Evolutionary conservation across 2,329 filamentous ascomycete species (phyloP).

Genomic region (Fusarium sp.): DNA sequence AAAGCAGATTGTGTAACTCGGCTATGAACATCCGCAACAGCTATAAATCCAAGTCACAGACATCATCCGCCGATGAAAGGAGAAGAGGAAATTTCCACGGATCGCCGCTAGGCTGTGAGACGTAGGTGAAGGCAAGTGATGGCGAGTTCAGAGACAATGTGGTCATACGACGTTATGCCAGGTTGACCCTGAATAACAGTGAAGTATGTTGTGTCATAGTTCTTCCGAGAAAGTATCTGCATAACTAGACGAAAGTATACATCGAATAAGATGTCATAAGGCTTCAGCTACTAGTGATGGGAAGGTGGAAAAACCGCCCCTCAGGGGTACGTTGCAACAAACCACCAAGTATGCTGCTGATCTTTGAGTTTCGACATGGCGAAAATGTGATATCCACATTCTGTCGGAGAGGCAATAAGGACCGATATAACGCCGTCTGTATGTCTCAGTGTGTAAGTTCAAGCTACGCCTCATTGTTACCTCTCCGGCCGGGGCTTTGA

Average conservation of each 20-base stretch:
- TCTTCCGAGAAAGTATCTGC: constrained; percentile 44
- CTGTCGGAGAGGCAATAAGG: neutral
- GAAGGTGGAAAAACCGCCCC: neutral
- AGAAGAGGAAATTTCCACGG: constrained; percentile 52
- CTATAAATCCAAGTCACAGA: constrained; percentile 68
- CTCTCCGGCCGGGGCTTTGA: constrained; percentile 56
- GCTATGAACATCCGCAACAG: constrained; percentile 66
- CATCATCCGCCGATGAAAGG: constrained; percentile 61
- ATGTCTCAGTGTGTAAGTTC: constrained; percentile 63
- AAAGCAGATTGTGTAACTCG: constrained; percentile 69
- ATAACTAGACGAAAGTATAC: constrained; percentile 28
- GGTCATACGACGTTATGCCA: constrained; percentile 38
- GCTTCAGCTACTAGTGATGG: neutral
- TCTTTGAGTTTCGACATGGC: neutral
- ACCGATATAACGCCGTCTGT: neutral
- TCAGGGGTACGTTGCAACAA: neutral
- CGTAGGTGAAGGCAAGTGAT: constrained; percentile 55
- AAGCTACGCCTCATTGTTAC: constrained; percentile 67
- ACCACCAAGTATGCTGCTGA: neutral
- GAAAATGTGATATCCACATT: neutral
- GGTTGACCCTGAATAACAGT: constrained; percentile 56
- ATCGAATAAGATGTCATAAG: neutral
- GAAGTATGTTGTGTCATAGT: constrained; percentile 52
- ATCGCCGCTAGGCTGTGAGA: constrained; percentile 48
- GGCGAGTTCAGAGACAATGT: constrained; percentile 51